Evolutionary conservation across 2,329 filamentous ascomycete genomes (phyloP).

Genomic region (Ustilaginoidea virens): DNA sequence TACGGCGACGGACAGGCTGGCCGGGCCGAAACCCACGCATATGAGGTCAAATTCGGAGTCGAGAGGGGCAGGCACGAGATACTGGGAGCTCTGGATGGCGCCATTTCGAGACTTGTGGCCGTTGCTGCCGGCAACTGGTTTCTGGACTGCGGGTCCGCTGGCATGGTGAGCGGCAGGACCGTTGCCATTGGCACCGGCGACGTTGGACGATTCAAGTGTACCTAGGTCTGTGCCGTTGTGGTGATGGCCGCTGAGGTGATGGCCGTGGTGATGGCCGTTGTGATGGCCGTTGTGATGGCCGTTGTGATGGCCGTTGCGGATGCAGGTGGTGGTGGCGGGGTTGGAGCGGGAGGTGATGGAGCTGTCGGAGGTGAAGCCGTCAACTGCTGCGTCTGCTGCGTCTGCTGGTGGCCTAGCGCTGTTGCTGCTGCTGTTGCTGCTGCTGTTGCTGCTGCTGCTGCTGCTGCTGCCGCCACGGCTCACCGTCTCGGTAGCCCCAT

Average conservation of each 20-base stretch:
- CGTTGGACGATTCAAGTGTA: neutral
- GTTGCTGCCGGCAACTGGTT: conserved; percentile 5
- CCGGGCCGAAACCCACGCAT: conserved; percentile 86
- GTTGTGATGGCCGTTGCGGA: conserved; percentile 9
- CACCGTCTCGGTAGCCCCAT: conserved; percentile 9
- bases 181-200: conserved; percentile 8
- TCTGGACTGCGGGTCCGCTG: neutral
- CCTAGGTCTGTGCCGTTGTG: conserved; percentile 5
- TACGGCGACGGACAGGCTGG: conserved; percentile 76
- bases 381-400: neutral
- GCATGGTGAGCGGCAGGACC: neutral
- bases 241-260: conserved; percentile 5
- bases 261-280: too few species aligned
- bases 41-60: conserved; percentile 68
- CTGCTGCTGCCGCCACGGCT: conserved; percentile 6
- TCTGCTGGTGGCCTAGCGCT: neutral
- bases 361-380: conserved; percentile 6
- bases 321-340: conserved; percentile 6
- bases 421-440: conserved; percentile 2
- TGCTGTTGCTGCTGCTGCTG: conserved; percentile 2
- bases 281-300: too few species aligned
- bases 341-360: conserved; percentile 1
- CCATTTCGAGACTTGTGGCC: conserved; percentile 10
- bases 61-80: conserved; percentile 33
- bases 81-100: conserved; percentile 9